phyloP scores from a whole-genome alignment of 768 basidiomycete species.

The Pleurotus eryngii region DNA sequence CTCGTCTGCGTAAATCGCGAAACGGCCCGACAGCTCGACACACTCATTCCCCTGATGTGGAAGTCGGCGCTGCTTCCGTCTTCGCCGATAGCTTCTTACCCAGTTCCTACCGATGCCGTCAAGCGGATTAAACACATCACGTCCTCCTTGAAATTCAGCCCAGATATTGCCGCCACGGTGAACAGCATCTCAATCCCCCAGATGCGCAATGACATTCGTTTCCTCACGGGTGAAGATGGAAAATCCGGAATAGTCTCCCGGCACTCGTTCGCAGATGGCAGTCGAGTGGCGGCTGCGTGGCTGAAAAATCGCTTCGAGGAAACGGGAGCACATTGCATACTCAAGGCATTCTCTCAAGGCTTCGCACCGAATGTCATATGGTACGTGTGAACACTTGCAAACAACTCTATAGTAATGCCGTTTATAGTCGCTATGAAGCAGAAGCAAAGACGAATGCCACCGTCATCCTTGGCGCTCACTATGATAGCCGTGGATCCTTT shows the following conservation, averaged over 20 bases:
- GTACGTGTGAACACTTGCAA: conserved; percentile 32
- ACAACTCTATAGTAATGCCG: no score
- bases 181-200: conserved; percentile 63
- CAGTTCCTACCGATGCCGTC: conserved; percentile 56
- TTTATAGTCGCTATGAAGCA: conserved; percentile 52
- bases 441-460: conserved; percentile 55
- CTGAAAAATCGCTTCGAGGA: conserved; percentile 70
- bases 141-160: conserved; percentile 59
- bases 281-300: conserved; percentile 66
- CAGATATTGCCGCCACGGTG: conserved; percentile 64
- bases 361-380: conserved; percentile 90
- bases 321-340: conserved; percentile 70
- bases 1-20: conserved; percentile 46
- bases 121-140: conserved; percentile 58
- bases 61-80: conserved; percentile 62
- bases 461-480: conserved; percentile 81
- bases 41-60: conserved; percentile 69
- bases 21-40: conserved; percentile 48
- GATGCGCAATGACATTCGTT: conserved; percentile 71
- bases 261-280: conserved; percentile 78
- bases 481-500: conserved; percentile 89
- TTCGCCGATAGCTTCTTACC: conserved; percentile 42
- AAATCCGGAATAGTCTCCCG: conserved; percentile 69
- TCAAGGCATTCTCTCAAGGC: conserved; percentile 62
- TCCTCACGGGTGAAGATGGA: conserved; percentile 82